Percentiles rank a stretch among this genome's conserved stretches.
Evolutionary conservation across 257 asterid species (phyloP).

Genomic region (Solanum medicagineum): DNA sequence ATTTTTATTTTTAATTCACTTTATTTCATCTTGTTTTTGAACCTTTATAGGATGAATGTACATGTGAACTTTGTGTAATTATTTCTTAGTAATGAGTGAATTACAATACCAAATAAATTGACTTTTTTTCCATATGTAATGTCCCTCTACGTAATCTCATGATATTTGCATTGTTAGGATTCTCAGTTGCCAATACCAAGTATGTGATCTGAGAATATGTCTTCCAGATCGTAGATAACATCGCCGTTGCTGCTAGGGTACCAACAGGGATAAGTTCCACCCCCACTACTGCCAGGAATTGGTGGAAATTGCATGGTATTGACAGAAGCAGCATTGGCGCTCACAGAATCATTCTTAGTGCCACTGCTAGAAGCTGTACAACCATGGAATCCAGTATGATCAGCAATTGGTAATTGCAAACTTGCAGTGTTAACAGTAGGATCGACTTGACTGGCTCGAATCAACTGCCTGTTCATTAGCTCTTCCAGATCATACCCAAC

Average conservation of each 20-base stretch:
- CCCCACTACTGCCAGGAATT: neutral
- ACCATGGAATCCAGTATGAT: neutral
- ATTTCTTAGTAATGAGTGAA: neutral
- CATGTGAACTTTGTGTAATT: neutral
- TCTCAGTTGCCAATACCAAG: neutral
- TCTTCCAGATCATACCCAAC: neutral
- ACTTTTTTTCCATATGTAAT: neutral
- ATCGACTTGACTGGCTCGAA: neutral
- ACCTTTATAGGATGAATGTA: too few relatives aligned
- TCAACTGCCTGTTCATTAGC: neutral
- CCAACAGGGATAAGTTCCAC: neutral
- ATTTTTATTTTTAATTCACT: too few relatives aligned
- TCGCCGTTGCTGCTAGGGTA: neutral
- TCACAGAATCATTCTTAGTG: neutral
- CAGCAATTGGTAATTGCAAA: neutral
- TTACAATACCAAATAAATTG: neutral
- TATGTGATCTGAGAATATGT: neutral
- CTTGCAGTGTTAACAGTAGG: neutral
- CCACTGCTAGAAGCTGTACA: neutral
- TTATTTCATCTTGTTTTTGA: too few relatives aligned
- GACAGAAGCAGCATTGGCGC: neutral
- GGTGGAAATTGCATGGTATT: neutral
- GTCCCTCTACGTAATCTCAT: neutral
- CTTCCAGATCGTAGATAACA: neutral
- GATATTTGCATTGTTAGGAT: neutral